These are phyloP conservation scores for Dictyostelium capitatum DNA, from an alignment of 78 protist species.

Conservation along the genomic window DNA sequence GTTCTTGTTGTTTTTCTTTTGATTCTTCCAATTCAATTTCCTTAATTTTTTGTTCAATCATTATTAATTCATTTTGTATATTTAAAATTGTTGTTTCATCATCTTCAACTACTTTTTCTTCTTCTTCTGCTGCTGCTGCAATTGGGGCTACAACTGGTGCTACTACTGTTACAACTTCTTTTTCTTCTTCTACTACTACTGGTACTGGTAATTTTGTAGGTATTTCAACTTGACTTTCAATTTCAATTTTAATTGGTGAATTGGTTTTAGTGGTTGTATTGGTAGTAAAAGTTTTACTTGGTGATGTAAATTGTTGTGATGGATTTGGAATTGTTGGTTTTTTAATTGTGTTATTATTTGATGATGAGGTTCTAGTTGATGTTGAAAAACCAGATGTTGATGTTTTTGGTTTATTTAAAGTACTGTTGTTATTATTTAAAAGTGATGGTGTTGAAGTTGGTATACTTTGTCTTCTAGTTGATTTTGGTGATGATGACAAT, in stretches of 20 bases:
- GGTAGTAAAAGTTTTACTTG: background rate
- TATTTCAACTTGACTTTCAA: background rate
- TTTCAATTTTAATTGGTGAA: background rate
- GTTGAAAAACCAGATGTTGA: slow-evolving; percentile 26
- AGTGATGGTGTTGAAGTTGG: background rate
- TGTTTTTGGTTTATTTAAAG: slow-evolving; percentile 9
- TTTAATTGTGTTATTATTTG: background rate
- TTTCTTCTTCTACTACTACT: background rate
- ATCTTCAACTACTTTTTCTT: background rate
- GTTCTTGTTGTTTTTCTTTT: background rate
- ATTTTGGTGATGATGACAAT: background rate
- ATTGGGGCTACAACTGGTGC: background rate
- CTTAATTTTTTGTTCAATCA: slow-evolving; percentile 1
- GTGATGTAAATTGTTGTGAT: background rate
- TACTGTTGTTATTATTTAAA: slow-evolving; percentile 21
- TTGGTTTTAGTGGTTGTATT: background rate
- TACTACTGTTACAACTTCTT: background rate
- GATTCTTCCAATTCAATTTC: slow-evolving; percentile 5
- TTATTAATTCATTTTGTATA: background rate
- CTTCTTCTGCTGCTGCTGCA: background rate
- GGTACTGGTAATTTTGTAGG: background rate
- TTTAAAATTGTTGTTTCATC: background rate
- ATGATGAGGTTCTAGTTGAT: slow-evolving; percentile 3
- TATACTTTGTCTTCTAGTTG: background rate
- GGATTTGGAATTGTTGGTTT: slow-evolving; percentile 7